These are phyloP conservation scores for Naganishia liquefaciens DNA, from an alignment of 1,284 basidiomycete species.

Conservation along the genomic window DNA sequence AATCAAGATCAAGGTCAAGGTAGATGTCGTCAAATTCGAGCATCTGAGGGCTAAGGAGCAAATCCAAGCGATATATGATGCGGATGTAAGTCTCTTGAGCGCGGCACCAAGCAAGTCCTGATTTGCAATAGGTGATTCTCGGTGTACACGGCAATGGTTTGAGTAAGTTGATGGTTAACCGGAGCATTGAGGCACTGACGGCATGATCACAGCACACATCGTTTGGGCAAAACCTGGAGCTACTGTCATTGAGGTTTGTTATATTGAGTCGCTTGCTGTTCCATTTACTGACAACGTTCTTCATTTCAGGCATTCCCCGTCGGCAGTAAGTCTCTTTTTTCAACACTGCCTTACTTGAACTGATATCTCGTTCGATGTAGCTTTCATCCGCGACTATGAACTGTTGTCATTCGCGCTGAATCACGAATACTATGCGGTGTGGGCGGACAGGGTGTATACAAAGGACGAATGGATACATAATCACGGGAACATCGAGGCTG, in stretches of 20 bases:
- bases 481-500: slow-evolving; percentile 16
- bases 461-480: slow-evolving; percentile 24
- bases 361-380: slow-evolving; percentile 1
- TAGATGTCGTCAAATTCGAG: slow-evolving; percentile 29
- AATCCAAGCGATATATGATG: slow-evolving; percentile 28
- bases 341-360: not conserved
- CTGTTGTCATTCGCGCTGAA: slow-evolving; percentile 14
- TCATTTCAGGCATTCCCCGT: slow-evolving; percentile 12
- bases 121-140: slow-evolving; percentile 19
- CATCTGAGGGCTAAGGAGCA: slow-evolving; percentile 27
- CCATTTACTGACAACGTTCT: not conserved
- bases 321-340: slow-evolving; percentile 15
- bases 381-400: slow-evolving; percentile 29
- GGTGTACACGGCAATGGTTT: slow-evolving; percentile 32
- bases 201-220: slow-evolving; percentile 21
- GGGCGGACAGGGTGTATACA: slow-evolving; percentile 23
- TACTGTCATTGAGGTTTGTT: slow-evolving; percentile 27
- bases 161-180: slow-evolving; percentile 8
- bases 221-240: slow-evolving; percentile 30
- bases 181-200: not conserved
- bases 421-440: slow-evolving; percentile 30
- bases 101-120: not conserved
- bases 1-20: slow-evolving; percentile 24
- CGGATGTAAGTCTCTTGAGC: slow-evolving; percentile 22
- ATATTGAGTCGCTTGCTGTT: not conserved